These are phyloP conservation scores for Xylaria venustula DNA, from an alignment of 495 filamentous ascomycete genomes.

Conservation along the genomic window DNA sequence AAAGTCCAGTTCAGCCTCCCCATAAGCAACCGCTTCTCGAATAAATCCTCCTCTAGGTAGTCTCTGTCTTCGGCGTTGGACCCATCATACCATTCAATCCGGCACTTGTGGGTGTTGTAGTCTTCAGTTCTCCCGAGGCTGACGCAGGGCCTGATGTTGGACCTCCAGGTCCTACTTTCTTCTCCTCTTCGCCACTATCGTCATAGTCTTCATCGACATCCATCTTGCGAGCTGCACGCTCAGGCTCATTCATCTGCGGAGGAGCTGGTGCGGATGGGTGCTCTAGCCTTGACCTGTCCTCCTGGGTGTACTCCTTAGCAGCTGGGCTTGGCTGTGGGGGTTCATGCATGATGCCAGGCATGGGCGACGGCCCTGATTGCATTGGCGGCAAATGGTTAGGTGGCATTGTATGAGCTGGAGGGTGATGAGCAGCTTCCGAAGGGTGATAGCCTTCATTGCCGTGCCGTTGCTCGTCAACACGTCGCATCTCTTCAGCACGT, in stretches of 20 bases:
- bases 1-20: background rate
- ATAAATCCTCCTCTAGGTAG: conserved; percentile 4
- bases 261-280: conserved; percentile 48
- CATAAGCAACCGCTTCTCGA: background rate
- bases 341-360: conserved; percentile 57
- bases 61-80: conserved; percentile 38
- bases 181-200: conserved; percentile 88
- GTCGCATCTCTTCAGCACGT: conserved; percentile 40
- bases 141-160: conserved; percentile 35
- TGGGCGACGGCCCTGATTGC: conserved; percentile 61
- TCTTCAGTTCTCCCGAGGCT: conserved; percentile 46
- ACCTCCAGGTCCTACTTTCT: conserved; percentile 48
- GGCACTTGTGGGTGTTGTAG: conserved; percentile 41
- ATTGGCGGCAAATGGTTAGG: conserved; percentile 68
- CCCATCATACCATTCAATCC: conserved; percentile 47
- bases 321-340: conserved; percentile 52
- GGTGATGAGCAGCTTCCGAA: conserved; percentile 87
- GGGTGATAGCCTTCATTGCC: conserved; percentile 77
- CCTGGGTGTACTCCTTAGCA: conserved; percentile 59
- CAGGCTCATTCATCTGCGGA: conserved; percentile 56
- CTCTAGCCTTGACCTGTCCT: conserved; percentile 47
- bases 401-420: conserved; percentile 62
- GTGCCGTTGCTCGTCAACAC: conserved; percentile 55
- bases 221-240: conserved; percentile 89
- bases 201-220: conserved; percentile 95